Evolutionary conservation across 352 stramenopile species (phyloP), one percentile per base, ranked within the genome.

Genomic region (Albugo laibachii): DNA sequence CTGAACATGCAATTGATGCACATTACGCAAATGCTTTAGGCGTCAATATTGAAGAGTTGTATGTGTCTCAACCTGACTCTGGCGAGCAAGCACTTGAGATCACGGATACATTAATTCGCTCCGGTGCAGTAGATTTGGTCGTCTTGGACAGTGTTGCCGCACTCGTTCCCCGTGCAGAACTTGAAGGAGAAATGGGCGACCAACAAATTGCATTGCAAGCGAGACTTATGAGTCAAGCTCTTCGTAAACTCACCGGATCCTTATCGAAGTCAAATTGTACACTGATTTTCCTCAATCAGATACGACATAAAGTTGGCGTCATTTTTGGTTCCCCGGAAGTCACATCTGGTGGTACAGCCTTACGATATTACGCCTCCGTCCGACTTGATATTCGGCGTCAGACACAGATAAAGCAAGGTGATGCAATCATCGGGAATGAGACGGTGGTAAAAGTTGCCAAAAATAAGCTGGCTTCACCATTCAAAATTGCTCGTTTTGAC

Each of bases 51-150:
- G 78, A 97, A 47, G 73, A 93, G 20, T 59, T 99, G 1, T 93
- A 98, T 43, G 85, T 99, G 15, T 96, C 86, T 13, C 95, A 99
- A 69, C 95, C 95, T 1, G 92, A 97, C 59, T 96, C 75, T 13
- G 95, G 93, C 21, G 95, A 99, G 65, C 93, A 98, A 77, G 95
- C 94, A 21, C 69, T 99, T 14, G 95, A 99, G 59, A 98, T 99
- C 50, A 87, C 95, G 4, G 94, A 99, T 69, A 95, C 95, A 45
- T 64, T 99, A 15, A 91, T 99, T 15, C 70, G 94, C 13, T 96
- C 80, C 13, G 78, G 83, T 5, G 94, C 94, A 4, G 92, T 99
- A 13, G 94, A 99, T 59, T 65, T 99, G 5, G 92, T 99, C 16
- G 93, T 99, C 2, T 73, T 99, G 5, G 95, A 99, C 61, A 95